Conservation (phyloP, 2,329 filamentous ascomycete species). For the Claviceps capensis region DNA sequence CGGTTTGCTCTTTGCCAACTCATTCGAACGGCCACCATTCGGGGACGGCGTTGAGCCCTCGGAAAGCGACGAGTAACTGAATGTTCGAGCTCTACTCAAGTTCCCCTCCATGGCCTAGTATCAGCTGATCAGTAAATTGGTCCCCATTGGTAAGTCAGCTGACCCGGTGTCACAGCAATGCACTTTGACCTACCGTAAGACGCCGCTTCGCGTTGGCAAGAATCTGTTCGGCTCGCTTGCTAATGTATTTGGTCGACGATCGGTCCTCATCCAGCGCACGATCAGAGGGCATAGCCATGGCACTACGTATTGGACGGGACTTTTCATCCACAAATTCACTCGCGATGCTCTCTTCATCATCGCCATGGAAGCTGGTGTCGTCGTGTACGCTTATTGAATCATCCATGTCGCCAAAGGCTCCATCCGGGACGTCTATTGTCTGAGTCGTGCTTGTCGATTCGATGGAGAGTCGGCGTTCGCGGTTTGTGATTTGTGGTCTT, state of each 20-base stretch:
- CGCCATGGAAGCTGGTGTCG: slow-evolving; percentile 52
- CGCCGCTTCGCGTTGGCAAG: slow-evolving; percentile 84
- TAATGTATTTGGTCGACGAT: slow-evolving; percentile 61
- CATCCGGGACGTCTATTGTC: slow-evolving; percentile 30
- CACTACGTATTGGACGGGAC: slow-evolving; percentile 13
- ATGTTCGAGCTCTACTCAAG: slow-evolving; percentile 60
- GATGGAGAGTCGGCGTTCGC: slow-evolving; percentile 39
- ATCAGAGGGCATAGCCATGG: slow-evolving; percentile 6
- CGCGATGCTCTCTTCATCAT: slow-evolving; percentile 53
- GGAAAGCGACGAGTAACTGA: slow-evolving; percentile 32
- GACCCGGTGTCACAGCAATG: background rate
- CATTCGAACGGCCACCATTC: slow-evolving; percentile 17
- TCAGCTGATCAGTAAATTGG: slow-evolving; percentile 1
- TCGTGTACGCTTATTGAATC: slow-evolving; percentile 43
- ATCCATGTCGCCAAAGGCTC: slow-evolving; percentile 47
- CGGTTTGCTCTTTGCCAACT: slow-evolving; percentile 9
- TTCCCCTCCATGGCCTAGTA: slow-evolving; percentile 85
- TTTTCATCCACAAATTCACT: slow-evolving; percentile 39
- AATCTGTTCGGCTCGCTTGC: slow-evolving; percentile 76
- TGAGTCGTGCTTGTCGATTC: slow-evolving; percentile 50
- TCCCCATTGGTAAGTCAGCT: background rate
- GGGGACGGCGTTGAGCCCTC: slow-evolving; percentile 39
- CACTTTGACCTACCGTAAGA: slow-evolving; percentile 52
- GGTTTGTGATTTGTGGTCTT: slow-evolving; percentile 27
- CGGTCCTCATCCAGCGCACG: slow-evolving; percentile 33